These are phyloP conservation scores for Apiotrichum brassicae DNA, from an alignment of 1,284 basidiomycete genomes.

Conservation along the genomic window DNA sequence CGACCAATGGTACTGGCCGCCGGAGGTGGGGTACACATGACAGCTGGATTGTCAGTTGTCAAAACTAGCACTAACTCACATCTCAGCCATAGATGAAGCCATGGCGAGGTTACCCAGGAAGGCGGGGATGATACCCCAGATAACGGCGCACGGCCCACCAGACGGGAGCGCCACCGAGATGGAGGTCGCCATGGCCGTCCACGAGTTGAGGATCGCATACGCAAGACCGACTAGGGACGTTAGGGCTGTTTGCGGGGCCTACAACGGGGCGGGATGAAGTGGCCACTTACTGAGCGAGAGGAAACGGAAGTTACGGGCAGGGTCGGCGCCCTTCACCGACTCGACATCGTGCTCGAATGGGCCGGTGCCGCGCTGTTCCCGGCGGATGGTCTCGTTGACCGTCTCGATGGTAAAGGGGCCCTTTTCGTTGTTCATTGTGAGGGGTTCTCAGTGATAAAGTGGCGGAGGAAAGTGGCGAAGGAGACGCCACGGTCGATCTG, in stretches of 20 bases:
- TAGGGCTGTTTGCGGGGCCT: too few relatives aligned
- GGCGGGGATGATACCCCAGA: conserved; percentile 44
- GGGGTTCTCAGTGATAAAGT: too few relatives aligned
- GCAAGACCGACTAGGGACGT: conserved; percentile 31
- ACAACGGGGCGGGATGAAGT: too few relatives aligned
- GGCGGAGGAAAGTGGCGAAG: too few relatives aligned
- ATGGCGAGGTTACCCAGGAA: conserved; percentile 39
- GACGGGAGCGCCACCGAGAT: conserved; percentile 31
- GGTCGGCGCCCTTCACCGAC: neutral
- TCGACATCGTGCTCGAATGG: conserved; percentile 11
- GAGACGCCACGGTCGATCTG: too few relatives aligned
- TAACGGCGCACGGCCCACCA: conserved; percentile 42
- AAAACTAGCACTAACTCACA: conserved; percentile 11
- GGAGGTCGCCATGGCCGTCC: conserved; percentile 28
- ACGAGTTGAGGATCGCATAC: conserved; percentile 28
- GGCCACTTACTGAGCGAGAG: conserved; percentile 21
- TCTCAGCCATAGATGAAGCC: conserved; percentile 42
- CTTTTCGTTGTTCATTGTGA: too few relatives aligned
- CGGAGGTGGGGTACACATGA: conserved; percentile 20
- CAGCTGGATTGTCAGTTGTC: neutral
- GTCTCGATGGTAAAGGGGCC: conserved; percentile 12
- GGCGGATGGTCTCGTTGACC: conserved; percentile 22
- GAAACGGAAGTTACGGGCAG: conserved; percentile 20
- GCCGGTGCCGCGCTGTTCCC: conserved; percentile 21
- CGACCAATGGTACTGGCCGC: conserved; percentile 47